phyloP scores from a whole-genome alignment of 139 green algal species.

The Diplosphaera chodatii region DNA sequence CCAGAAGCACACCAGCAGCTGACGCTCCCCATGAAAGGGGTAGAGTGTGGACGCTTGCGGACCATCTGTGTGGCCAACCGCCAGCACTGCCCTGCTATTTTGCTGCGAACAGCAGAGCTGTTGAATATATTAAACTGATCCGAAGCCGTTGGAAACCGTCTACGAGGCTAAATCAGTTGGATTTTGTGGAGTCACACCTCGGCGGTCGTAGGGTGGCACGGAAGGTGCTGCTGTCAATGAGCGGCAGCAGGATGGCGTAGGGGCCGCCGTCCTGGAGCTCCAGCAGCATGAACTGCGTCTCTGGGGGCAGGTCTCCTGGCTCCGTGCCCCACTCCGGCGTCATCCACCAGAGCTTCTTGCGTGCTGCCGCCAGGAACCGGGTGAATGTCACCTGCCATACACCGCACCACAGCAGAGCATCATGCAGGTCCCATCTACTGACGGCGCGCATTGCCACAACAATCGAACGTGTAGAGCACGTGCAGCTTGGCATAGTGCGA shows the following conservation, averaged over 20 bases:
- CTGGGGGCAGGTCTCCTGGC: constrained; percentile 61
- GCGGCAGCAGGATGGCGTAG: constrained; percentile 74
- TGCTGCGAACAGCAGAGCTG: no score
- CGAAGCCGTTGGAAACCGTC: no score
- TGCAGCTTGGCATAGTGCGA: background rate
- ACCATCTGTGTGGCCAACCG: no score
- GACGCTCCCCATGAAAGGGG: no score
- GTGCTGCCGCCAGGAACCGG: constrained; percentile 21
- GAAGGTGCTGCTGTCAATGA: constrained; percentile 72
- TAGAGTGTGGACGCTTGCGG: no score
- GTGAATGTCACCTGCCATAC: constrained; percentile 13
- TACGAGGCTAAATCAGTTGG: no score
- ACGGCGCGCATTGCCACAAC: background rate
- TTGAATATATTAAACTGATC: no score
- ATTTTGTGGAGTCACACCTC: no score
- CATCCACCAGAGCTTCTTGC: constrained; percentile 85
- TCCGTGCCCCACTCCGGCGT: constrained; percentile 80
- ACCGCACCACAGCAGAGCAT: no score
- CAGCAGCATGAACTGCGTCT: constrained; percentile 90
- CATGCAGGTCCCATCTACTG: background rate
- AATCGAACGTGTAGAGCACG: no score
- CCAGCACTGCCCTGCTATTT: no score
- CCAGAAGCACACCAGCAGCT: constrained; percentile 61
- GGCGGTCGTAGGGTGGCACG: constrained; percentile 58
- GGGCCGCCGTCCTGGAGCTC: constrained; percentile 51